phyloP scores from a whole-genome alignment of 2,329 filamentous ascomycete species.

The Verruconis gallopava region DNA sequence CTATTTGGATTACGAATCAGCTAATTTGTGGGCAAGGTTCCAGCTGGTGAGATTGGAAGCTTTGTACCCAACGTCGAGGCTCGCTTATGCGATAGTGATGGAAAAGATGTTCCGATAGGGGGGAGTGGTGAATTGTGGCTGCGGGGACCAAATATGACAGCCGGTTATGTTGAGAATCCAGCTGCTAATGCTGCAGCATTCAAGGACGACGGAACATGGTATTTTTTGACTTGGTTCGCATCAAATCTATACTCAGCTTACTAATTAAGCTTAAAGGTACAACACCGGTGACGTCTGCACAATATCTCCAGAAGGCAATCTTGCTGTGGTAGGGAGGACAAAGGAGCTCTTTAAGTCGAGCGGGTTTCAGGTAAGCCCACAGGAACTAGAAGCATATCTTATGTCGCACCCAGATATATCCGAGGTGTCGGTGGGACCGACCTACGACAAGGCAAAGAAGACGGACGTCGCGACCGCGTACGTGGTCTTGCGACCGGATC shows the following conservation, averaged over 20 bases:
- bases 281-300: slow-evolving; percentile 34
- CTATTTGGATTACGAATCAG: too few species aligned
- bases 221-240: background rate
- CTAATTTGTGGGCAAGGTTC: too few species aligned
- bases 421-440: slow-evolving; percentile 24
- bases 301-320: slow-evolving; percentile 20
- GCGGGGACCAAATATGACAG: slow-evolving; percentile 30
- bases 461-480: slow-evolving; percentile 29
- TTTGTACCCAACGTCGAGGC: slow-evolving; percentile 29
- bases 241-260: too few species aligned
- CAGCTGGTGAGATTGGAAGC: slow-evolving; percentile 24
- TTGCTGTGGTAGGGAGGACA: slow-evolving; percentile 27
- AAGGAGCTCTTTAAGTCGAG: slow-evolving; percentile 33
- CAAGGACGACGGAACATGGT: slow-evolving; percentile 18
- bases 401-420: slow-evolving; percentile 26
- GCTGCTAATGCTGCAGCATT: slow-evolving; percentile 27
- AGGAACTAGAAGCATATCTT: slow-evolving; percentile 25
- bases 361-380: slow-evolving; percentile 29
- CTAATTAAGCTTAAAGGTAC: too few species aligned
- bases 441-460: slow-evolving; percentile 15
- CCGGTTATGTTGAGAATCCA: slow-evolving; percentile 29
- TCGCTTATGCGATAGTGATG: slow-evolving; percentile 25
- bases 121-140: slow-evolving; percentile 33
- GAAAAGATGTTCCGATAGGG: slow-evolving; percentile 23
- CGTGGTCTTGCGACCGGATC: slow-evolving; percentile 21